Conservation (phyloP, 2,329 filamentous ascomycete genomes). For the Aspergillus sp. region DNA sequence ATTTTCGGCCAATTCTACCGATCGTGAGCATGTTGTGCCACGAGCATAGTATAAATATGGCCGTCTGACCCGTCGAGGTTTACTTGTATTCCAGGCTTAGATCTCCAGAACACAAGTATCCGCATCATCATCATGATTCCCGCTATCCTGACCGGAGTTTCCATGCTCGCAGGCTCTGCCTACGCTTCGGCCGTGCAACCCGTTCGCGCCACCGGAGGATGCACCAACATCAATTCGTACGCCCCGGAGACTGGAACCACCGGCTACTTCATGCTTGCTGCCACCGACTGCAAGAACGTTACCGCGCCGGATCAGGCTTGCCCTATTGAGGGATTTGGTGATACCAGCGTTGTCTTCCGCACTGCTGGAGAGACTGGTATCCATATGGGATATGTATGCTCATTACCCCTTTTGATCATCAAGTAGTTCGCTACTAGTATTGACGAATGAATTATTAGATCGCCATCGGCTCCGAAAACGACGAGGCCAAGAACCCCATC, state of each 20-base stretch:
- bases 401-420: background rate
- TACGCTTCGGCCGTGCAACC: conserved; percentile 2
- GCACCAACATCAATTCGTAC: conserved; percentile 4
- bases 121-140: background rate
- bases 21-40: no score
- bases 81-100: no score
- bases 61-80: no score
- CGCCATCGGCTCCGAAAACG: background rate
- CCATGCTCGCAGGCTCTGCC: conserved; percentile 4
- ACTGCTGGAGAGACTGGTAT: background rate
- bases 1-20: no score
- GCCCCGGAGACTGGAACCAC: conserved; percentile 1
- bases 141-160: background rate
- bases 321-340: conserved; percentile 1
- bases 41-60: no score
- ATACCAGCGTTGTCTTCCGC: background rate
- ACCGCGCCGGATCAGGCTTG: conserved; percentile 1
- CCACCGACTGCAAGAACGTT: background rate
- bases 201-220: background rate
- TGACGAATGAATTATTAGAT: background rate
- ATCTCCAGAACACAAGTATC: no score
- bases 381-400: background rate
- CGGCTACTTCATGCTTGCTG: background rate
- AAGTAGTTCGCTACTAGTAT: background rate
- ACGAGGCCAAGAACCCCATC: background rate